Evolutionary conservation across 352 stramenopile genomes (phyloP).

Genomic region (Pythium diclinum): DNA sequence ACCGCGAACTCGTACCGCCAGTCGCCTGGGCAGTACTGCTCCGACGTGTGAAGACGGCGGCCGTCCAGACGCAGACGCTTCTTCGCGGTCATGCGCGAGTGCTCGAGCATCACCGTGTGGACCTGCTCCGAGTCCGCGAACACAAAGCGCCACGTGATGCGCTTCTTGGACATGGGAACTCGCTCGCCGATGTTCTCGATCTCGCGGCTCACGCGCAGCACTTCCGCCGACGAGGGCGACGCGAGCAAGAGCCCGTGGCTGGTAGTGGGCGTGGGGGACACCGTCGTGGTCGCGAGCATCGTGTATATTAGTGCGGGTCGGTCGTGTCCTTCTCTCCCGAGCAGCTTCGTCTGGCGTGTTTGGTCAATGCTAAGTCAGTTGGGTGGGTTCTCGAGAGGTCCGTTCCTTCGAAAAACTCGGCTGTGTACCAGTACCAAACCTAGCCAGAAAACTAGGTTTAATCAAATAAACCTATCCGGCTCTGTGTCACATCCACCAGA

Average conservation of each 20-base stretch:
- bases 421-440: not conserved
- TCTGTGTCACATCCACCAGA: not conserved
- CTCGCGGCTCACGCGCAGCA: conserved; percentile 64
- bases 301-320: not conserved
- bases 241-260: not conserved
- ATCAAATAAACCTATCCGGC: not conserved
- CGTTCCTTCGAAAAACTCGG: not conserved
- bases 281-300: conserved; percentile 17
- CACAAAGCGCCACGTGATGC: conserved; percentile 50
- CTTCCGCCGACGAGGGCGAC: conserved; percentile 18
- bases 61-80: conserved; percentile 82
- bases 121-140: conserved; percentile 70
- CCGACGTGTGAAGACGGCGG: conserved; percentile 61
- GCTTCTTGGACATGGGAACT: conserved; percentile 55
- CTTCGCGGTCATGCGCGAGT: conserved; percentile 79
- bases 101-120: conserved; percentile 82
- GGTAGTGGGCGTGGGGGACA: not conserved
- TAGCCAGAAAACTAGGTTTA: not conserved
- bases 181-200: conserved; percentile 83
- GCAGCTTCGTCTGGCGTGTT: not conserved
- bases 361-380: not conserved
- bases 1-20: conserved; percentile 81
- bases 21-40: conserved; percentile 64
- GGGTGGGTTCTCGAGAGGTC: not conserved
- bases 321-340: not conserved